Evolutionary conservation across 2,329 filamentous ascomycete species (phyloP).

Genomic region (Aspergillus glaucus): DNA sequence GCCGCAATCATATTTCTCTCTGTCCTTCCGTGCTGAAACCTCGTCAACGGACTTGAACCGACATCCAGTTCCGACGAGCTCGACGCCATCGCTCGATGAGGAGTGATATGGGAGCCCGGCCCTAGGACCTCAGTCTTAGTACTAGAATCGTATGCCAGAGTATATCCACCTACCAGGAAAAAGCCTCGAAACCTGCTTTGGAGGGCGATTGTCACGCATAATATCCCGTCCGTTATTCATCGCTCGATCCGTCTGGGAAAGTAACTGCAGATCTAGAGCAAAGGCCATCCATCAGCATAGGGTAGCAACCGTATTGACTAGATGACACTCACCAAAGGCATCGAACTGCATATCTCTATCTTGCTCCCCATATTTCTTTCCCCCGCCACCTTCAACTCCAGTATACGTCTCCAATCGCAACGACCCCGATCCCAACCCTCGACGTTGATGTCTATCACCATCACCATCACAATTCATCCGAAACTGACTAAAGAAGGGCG

Average conservation of each 20-base stretch:
- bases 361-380: background rate
- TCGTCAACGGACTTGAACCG: slow-evolving; percentile 27
- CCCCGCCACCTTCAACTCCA: background rate
- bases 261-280: slow-evolving; percentile 31
- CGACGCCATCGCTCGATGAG: slow-evolving; percentile 17
- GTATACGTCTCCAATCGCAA: background rate
- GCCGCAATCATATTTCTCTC: background rate
- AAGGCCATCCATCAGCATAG: background rate
- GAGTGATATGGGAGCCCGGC: slow-evolving; percentile 15
- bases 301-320: background rate
- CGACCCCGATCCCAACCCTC: background rate
- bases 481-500: slow-evolving; percentile 3
- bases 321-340: slow-evolving; percentile 41
- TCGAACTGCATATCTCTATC: slow-evolving; percentile 33
- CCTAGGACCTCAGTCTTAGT: slow-evolving; percentile 3
- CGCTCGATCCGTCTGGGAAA: slow-evolving; percentile 25
- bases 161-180: slow-evolving; percentile 23
- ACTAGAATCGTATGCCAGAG: background rate
- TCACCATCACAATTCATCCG: background rate
- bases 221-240: background rate
- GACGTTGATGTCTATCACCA: background rate
- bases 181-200: slow-evolving; percentile 19
- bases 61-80: slow-evolving; percentile 21
- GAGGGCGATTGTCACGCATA: background rate
- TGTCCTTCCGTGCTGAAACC: slow-evolving; percentile 15